phyloP scores from a whole-genome alignment of 495 filamentous ascomycete genomes.

The Amniculicola lignicola region DNA sequence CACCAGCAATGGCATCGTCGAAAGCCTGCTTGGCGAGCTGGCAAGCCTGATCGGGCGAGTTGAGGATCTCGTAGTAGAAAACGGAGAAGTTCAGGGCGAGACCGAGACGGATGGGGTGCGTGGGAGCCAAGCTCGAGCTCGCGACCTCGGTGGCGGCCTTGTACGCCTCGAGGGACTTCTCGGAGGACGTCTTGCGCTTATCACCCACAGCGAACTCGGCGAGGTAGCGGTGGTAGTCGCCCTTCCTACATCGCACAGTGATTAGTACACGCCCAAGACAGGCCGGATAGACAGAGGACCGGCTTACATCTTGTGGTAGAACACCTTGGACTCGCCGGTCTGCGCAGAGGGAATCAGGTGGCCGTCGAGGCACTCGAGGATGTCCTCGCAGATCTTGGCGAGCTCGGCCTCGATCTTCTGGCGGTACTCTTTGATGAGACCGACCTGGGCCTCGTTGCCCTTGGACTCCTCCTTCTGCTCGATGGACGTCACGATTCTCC shows the following conservation, averaged over 20 bases:
- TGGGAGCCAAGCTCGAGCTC: conserved; percentile 93
- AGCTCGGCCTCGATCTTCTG: conserved; percentile 99
- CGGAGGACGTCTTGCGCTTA: conserved; percentile 97
- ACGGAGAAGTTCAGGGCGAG: conserved; percentile 99
- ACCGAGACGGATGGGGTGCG: conserved; percentile 97
- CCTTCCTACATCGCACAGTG: conserved; percentile 67
- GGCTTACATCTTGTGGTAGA: conserved; percentile 99
- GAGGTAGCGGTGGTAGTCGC: conserved; percentile 99
- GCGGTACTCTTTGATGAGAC: conserved; percentile 98
- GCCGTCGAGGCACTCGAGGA: conserved; percentile 92
- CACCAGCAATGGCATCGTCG: conserved; percentile 88
- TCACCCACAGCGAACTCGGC: conserved; percentile 98
- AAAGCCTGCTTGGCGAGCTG: conserved; percentile 99
- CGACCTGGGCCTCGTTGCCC: conserved; percentile 91
- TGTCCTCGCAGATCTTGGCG: conserved; percentile 98
- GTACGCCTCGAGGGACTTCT: conserved; percentile 97
- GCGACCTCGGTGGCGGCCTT: conserved; percentile 99
- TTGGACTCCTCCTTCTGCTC: conserved; percentile 99
- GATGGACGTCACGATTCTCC: conserved; percentile 99
- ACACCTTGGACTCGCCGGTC: conserved; percentile 98
- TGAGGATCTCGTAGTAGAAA: conserved; percentile 99
- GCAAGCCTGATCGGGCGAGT: conserved; percentile 97
- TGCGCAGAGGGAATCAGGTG: conserved; percentile 95
- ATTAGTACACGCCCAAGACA: background rate
- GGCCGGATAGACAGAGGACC: background rate